Evolutionary conservation across 2,329 filamentous ascomycete species (phyloP).

Genomic region (Fusarium pseudocircinatum): DNA sequence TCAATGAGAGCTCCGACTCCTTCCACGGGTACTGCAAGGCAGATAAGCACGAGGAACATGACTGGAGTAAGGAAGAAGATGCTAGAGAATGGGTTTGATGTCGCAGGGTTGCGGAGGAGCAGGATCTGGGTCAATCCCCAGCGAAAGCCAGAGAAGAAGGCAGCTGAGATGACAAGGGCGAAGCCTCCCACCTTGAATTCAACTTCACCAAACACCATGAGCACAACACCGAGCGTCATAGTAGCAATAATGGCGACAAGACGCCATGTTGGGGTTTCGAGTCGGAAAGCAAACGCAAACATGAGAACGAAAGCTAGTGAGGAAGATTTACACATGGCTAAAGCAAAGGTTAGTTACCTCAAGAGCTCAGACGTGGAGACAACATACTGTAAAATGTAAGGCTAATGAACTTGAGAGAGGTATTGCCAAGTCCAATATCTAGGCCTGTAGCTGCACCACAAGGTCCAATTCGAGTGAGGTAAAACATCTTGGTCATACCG

Average conservation of each 20-base stretch:
- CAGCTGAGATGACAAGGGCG: slow-evolving; percentile 88
- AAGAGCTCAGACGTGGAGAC: not conserved
- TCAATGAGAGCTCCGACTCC: slow-evolving; percentile 74
- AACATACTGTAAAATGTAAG: slow-evolving; percentile 90
- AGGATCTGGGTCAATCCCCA: slow-evolving; percentile 99
- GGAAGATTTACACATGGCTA: slow-evolving; percentile 98
- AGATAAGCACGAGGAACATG: slow-evolving; percentile 87
- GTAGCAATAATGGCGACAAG: slow-evolving; percentile 87
- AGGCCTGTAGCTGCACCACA: slow-evolving; percentile 93
- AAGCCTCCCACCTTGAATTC: slow-evolving; percentile 90
- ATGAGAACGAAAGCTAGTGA: slow-evolving; percentile 93
- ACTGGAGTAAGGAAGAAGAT: slow-evolving; percentile 98
- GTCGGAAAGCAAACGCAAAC: slow-evolving; percentile 92
- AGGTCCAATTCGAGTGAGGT: slow-evolving; percentile 88
- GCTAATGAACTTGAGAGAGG: slow-evolving; percentile 93
- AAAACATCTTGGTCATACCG: slow-evolving; percentile 91
- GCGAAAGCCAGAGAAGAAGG: slow-evolving; percentile 95
- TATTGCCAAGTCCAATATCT: slow-evolving; percentile 96
- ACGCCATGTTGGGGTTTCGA: slow-evolving; percentile 87
- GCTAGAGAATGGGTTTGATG: slow-evolving; percentile 94
- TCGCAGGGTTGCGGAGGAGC: slow-evolving; percentile 91
- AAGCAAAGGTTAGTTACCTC: not conserved
- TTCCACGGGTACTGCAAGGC: slow-evolving; percentile 87
- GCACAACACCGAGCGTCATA: slow-evolving; percentile 93
- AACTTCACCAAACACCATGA: slow-evolving; percentile 98